Percentiles rank a stretch among this genome's conserved stretches.
phyloP scores from a whole-genome alignment of 441 rosid genomes.

The Monsonia emarginata region DNA sequence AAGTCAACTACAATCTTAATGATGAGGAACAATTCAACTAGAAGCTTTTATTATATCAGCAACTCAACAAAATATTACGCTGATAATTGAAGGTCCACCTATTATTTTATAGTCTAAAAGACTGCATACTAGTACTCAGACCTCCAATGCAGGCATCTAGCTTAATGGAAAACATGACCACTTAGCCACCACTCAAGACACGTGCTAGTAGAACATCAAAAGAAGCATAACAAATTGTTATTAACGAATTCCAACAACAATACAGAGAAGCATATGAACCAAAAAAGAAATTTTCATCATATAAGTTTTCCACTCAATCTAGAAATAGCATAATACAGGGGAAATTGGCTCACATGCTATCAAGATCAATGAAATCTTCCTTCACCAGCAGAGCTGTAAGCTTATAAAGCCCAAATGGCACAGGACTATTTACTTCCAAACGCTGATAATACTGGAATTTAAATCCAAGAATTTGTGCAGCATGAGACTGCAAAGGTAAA shows the following conservation, averaged over 20 bases:
- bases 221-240: neutral
- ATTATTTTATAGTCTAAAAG: too few species aligned
- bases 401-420: constrained; percentile 82
- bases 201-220: neutral
- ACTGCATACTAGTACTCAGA: neutral
- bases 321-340: neutral
- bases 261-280: neutral
- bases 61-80: neutral
- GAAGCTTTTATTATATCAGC: too few species aligned
- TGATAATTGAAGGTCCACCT: neutral
- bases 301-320: neutral
- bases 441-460: constrained; percentile 97
- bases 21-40: too few species aligned
- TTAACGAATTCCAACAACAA: neutral
- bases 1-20: too few species aligned
- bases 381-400: constrained; percentile 93
- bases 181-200: neutral
- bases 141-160: neutral
- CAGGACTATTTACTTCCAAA: constrained; percentile 71
- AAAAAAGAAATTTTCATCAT: neutral
- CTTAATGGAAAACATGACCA: neutral
- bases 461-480: constrained; percentile 98
- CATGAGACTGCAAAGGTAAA: constrained; percentile 78
- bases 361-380: constrained; percentile 87
- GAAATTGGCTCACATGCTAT: constrained; percentile 68